Percentiles rank a stretch among this genome's conserved stretches.
Conservation (phyloP, 116 monocot species). For the Phalaenopsis hybrid region DNA sequence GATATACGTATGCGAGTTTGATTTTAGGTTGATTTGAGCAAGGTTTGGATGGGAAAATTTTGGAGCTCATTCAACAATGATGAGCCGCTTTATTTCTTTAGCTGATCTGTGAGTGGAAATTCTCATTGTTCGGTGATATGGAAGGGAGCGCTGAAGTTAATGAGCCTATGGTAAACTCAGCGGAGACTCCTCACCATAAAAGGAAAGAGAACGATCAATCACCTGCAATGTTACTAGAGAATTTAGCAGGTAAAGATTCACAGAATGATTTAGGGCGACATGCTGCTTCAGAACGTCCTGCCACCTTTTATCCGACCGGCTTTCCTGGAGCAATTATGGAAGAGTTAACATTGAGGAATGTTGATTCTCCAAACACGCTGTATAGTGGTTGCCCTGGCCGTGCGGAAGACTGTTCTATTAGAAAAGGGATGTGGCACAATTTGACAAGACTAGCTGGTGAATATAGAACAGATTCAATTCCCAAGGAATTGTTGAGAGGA, state of each 20-base stretch:
- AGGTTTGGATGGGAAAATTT: neutral
- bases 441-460: conserved; percentile 33
- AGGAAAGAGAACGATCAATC: conserved; percentile 43
- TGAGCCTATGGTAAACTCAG: conserved; percentile 36
- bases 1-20: neutral
- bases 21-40: neutral
- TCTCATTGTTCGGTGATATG: conserved; percentile 18
- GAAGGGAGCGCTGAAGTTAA: conserved; percentile 55
- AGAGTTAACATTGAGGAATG: conserved; percentile 61
- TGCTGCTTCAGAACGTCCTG: conserved; percentile 10
- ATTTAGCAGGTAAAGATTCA: conserved; percentile 29
- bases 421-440: conserved; percentile 42
- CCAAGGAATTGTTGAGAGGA: conserved; percentile 7
- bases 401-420: conserved; percentile 23
- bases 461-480: conserved; percentile 12
- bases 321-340: conserved; percentile 36
- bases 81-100: neutral
- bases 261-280: conserved; percentile 6
- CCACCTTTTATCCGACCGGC: neutral
- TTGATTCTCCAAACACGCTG: conserved; percentile 16
- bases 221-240: conserved; percentile 31
- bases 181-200: conserved; percentile 32
- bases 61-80: too few relatives aligned
- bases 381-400: conserved; percentile 29
- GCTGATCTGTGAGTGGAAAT: neutral